Conservation (phyloP, 1,284 basidiomycete genomes). For the Macrocybe sp. region DNA sequence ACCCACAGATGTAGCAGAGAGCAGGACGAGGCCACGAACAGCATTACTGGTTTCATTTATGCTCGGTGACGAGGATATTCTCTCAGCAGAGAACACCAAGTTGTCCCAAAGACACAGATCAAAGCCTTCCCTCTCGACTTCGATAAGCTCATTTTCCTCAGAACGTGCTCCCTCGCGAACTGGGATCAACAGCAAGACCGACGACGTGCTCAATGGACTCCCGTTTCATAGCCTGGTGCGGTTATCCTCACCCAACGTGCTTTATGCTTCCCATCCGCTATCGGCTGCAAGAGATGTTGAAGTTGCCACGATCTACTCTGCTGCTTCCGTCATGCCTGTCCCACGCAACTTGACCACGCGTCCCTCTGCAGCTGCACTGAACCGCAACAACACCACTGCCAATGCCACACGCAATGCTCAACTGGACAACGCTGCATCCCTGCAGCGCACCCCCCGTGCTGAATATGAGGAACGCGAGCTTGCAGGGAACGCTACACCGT, state of each 20-base stretch:
- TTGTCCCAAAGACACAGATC: conserved; percentile 22
- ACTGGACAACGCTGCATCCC: conserved; percentile 33
- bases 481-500: conserved; percentile 73
- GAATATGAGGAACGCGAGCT: conserved; percentile 80
- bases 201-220: conserved; percentile 52
- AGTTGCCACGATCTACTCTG: conserved; percentile 80
- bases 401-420: conserved; percentile 22
- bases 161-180: conserved; percentile 34
- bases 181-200: no score
- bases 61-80: conserved; percentile 3
- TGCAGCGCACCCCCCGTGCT: conserved; percentile 39
- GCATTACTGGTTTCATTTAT: conserved; percentile 12
- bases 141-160: conserved; percentile 25
- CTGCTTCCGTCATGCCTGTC: conserved; percentile 71
- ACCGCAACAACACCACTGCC: background rate
- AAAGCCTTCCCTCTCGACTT: conserved; percentile 25
- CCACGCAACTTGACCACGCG: conserved; percentile 28
- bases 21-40: conserved; percentile 3
- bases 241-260: conserved; percentile 70
- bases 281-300: conserved; percentile 52
- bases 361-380: no score
- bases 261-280: conserved; percentile 37
- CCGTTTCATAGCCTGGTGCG: conserved; percentile 78
- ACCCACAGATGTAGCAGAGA: conserved; percentile 15
- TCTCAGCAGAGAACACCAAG: conserved; percentile 19